Evolutionary conservation across 2,329 filamentous ascomycete genomes (phyloP).

Genomic region (Ophiostoma ulmi): DNA sequence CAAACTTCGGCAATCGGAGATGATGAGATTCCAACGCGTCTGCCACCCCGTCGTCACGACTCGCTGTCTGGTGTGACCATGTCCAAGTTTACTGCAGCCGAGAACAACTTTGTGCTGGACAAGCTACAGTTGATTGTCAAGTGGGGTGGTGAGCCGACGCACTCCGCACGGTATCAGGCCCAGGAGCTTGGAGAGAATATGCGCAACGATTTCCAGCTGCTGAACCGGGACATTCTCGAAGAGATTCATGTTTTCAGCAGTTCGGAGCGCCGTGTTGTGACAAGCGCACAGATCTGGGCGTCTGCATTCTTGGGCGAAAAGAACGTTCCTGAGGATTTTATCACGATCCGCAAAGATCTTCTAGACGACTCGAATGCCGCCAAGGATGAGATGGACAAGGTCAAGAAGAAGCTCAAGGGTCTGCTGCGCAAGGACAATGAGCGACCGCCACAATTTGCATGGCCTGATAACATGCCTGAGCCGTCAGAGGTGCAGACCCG

Average conservation of each 20-base stretch:
- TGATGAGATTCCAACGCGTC: conserved; percentile 34
- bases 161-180: conserved; percentile 92
- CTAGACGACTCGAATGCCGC: conserved; percentile 96
- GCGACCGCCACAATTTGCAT: conserved; percentile 93
- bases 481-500: conserved; percentile 87
- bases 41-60: conserved; percentile 62
- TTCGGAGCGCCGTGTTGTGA: conserved; percentile 88
- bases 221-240: conserved; percentile 87
- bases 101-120: conserved; percentile 88
- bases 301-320: conserved; percentile 82
- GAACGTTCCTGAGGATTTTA: conserved; percentile 77
- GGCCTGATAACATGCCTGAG: conserved; percentile 91
- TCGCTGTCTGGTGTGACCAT: conserved; percentile 86
- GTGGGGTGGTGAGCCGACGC: conserved; percentile 97
- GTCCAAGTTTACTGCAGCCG: conserved; percentile 87
- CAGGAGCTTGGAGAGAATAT: conserved; percentile 94
- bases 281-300: conserved; percentile 94
- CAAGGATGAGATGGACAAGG: conserved; percentile 99
- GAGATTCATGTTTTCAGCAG: conserved; percentile 95
- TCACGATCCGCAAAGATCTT: conserved; percentile 87
- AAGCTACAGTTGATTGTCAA: conserved; percentile 98
- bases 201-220: conserved; percentile 85
- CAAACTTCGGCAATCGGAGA: conserved; percentile 27
- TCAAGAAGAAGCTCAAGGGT: conserved; percentile 98
- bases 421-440: conserved; percentile 87